phyloP scores from a whole-genome alignment of 352 stramenopile species.

The Phytopythium aichiense region DNA sequence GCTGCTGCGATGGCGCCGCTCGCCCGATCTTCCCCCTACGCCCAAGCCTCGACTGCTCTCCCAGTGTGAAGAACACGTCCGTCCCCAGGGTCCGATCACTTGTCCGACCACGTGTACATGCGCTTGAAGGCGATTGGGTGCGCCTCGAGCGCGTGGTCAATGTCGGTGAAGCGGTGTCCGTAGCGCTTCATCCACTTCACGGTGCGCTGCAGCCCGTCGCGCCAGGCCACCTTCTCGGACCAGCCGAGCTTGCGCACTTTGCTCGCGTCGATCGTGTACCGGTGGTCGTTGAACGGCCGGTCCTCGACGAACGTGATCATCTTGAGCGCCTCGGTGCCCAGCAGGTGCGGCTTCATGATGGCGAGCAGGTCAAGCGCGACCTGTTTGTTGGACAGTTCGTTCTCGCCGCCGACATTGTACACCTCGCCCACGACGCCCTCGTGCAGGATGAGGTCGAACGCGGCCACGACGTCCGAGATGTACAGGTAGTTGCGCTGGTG shows the following conservation, averaged over 20 bases:
- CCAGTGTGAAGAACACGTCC: background rate
- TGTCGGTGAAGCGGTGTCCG: conserved; percentile 76
- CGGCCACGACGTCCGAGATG: conserved; percentile 95
- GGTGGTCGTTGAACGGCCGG: conserved; percentile 97
- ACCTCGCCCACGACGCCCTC: conserved; percentile 90
- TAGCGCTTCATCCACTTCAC: conserved; percentile 89
- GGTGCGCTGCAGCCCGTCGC: conserved; percentile 89
- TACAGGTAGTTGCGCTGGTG: conserved; percentile 98
- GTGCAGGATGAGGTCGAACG: conserved; percentile 97
- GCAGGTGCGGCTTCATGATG: conserved; percentile 43
- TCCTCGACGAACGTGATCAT: conserved; percentile 79
- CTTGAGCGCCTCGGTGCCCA: conserved; percentile 34
- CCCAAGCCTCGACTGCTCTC: background rate
- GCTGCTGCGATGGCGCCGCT: background rate
- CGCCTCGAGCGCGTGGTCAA: conserved; percentile 77
- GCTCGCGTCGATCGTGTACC: conserved; percentile 94
- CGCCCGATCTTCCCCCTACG: background rate
- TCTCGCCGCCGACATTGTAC: conserved; percentile 95
- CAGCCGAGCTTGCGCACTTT: conserved; percentile 93
- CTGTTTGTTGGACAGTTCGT: conserved; percentile 58
- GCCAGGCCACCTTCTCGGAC: conserved; percentile 90
- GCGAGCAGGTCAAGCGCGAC: conserved; percentile 90
- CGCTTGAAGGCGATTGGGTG: conserved; percentile 80
- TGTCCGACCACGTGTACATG: conserved; percentile 33
- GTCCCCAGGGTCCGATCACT: background rate